These are phyloP conservation scores for Rubroboletus satanas DNA, from an alignment of 768 basidiomycete genomes.

Conservation along the genomic window DNA sequence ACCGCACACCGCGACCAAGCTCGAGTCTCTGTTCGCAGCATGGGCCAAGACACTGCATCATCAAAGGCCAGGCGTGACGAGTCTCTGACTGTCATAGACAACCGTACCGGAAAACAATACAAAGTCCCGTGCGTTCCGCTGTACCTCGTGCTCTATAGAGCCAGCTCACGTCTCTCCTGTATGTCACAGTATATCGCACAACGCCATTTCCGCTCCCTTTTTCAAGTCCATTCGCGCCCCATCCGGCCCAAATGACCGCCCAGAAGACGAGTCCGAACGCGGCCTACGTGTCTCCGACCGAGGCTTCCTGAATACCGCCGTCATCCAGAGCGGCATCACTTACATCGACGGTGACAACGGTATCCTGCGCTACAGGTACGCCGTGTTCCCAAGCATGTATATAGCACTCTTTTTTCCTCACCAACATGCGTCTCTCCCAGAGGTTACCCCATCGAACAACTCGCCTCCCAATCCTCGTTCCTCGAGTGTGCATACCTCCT, in stretches of 20 bases:
- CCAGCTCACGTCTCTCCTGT: background rate
- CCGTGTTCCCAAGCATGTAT: background rate
- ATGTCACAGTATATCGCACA: conserved; percentile 64
- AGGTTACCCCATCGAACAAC: conserved; percentile 91
- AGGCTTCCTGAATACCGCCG: conserved; percentile 82
- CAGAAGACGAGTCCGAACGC: conserved; percentile 80
- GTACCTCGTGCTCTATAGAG: background rate
- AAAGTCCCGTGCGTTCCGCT: conserved; percentile 58
- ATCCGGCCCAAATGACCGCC: conserved; percentile 53
- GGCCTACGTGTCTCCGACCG: conserved; percentile 76
- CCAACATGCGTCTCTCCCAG: conserved; percentile 33
- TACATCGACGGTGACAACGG: conserved; percentile 90
- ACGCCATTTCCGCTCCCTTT: conserved; percentile 72
- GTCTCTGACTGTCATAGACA: conserved; percentile 68
- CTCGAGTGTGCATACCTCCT: conserved; percentile 83
- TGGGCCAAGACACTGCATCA: conserved; percentile 26
- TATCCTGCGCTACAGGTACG: conserved; percentile 72
- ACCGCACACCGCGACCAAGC: background rate
- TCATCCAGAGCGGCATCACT: conserved; percentile 76
- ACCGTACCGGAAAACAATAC: conserved; percentile 79
- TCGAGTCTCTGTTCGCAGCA: background rate
- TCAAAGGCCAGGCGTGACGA: conserved; percentile 20
- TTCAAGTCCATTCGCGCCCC: conserved; percentile 76
- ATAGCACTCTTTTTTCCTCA: background rate
- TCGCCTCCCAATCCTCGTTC: conserved; percentile 75